These are phyloP conservation scores for Botryosphaeria dothidea DNA, from an alignment of 2,329 filamentous ascomycete genomes.

Conservation along the genomic window DNA sequence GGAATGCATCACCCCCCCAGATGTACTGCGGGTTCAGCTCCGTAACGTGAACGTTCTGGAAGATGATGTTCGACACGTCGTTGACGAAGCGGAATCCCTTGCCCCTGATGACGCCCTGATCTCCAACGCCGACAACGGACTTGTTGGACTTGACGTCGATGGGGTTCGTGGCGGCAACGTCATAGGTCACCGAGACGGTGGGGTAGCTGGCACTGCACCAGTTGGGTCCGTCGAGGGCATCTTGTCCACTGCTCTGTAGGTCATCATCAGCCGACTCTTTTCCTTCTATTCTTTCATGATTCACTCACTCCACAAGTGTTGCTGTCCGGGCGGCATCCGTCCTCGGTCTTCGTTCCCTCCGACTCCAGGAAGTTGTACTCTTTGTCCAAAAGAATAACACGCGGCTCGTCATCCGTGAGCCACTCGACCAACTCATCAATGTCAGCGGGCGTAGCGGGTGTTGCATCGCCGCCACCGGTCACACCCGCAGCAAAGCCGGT, in stretches of 20 bases:
- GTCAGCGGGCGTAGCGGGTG: slow-evolving; percentile 27
- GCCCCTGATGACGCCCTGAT: slow-evolving; percentile 43
- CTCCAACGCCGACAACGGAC: slow-evolving; percentile 43
- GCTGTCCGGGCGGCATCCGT: slow-evolving; percentile 7
- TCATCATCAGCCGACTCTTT: not conserved
- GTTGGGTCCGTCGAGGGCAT: slow-evolving; percentile 3
- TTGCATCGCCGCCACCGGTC: slow-evolving; percentile 28
- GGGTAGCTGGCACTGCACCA: slow-evolving; percentile 13
- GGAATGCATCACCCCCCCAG: slow-evolving; percentile 43
- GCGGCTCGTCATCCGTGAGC: slow-evolving; percentile 26
- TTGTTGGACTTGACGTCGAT: slow-evolving; percentile 44
- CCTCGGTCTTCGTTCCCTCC: slow-evolving; percentile 19
- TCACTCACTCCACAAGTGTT: slow-evolving; percentile 33
- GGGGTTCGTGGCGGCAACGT: slow-evolving; percentile 31
- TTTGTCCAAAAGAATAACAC: slow-evolving; percentile 28
- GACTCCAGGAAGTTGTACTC: slow-evolving; percentile 31
- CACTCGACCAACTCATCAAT: slow-evolving; percentile 27
- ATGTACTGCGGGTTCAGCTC: slow-evolving; percentile 40
- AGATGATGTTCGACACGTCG: slow-evolving; percentile 37
- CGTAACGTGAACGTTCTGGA: slow-evolving; percentile 42
- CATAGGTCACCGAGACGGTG: slow-evolving; percentile 30
- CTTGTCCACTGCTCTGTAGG: not conserved
- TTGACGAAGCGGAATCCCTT: slow-evolving; percentile 41
- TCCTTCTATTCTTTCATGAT: not conserved
- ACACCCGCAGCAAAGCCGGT: slow-evolving; percentile 29